Conservation (phyloP, 441 rosid species). For the Raphanus hybrid region DNA sequence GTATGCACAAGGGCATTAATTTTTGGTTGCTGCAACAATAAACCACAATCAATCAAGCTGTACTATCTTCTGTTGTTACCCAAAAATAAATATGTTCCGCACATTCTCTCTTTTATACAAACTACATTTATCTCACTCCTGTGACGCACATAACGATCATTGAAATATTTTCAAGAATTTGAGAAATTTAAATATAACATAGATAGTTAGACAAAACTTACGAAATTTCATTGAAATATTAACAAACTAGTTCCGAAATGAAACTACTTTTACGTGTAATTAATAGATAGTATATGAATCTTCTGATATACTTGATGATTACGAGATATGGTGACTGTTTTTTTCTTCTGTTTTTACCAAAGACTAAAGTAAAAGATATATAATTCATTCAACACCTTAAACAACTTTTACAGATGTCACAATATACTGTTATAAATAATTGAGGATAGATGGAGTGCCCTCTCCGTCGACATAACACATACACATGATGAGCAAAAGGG, state of each 20-base stretch:
- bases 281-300: neutral
- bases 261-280: neutral
- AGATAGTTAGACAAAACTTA: neutral
- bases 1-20: conserved; percentile 30
- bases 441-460: conserved; percentile 20
- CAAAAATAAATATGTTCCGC: neutral
- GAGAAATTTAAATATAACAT: neutral
- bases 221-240: no score
- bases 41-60: neutral
- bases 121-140: neutral
- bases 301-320: conserved; percentile 1
- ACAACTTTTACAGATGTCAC: conserved; percentile 8
- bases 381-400: neutral
- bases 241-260: neutral
- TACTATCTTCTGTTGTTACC: neutral
- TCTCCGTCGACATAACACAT: conserved; percentile 17
- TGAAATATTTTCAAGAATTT: neutral
- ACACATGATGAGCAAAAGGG: conserved; percentile 26
- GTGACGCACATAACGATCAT: neutral
- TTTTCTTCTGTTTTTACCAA: neutral
- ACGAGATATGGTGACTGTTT: neutral
- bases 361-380: neutral
- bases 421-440: conserved; percentile 10
- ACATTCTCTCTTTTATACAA: neutral
- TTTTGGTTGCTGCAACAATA: conserved; percentile 1